Base-by-base conservation (phyloP, 1,139 yeast genomes). In the Arxiozyma telluris region DNA sequence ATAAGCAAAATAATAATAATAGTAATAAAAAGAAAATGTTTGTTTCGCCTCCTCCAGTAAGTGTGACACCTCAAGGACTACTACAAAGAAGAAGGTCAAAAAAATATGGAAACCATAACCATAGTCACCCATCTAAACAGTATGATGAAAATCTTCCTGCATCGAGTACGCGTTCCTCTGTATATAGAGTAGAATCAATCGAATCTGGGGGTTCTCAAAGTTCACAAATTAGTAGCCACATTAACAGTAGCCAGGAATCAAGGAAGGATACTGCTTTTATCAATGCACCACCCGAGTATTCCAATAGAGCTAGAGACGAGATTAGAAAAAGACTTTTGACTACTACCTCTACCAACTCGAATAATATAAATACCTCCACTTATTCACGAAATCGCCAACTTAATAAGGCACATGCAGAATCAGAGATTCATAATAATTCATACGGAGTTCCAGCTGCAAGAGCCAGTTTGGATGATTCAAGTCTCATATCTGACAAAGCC, bases 261-360 rank as follows among this genome's bases (percentile, higher is more conserved):
- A 51, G 53, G 44, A 53, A 48, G 41, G 55, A 53, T 18, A 46
- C 55, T 22, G 65, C 64, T 54, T 68, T 69, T 50, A 68, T 69
- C 41, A 67, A 65, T 54, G 71, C 75, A 12, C 76, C 76, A 25
- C 63, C 66, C 50, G 75, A 72, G 58, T 73, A 71, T 56, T 69
- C 74, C 15, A 67, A 68, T 44, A 65, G 74, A 50, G 76, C 76
- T n/a, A 66, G 76, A 55, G 70, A 68, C 52, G 75, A 72, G 55
- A 70, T 73, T 50, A 65, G 65, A 30, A 66, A 64, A 51, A 64
- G 71, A 53, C 61, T 69, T 23, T 34, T 39, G 6, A 17, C 50
- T 17, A 43, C 20, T 7, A 27, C 48, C 25, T 27, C 25, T 27
- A 50, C 30, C 30, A 41, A 38, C 34, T 21, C 34, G 20, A 49